Base-by-base conservation (phyloP, 805 yeast species). In the Wickerhamiella parazyma region DNA sequence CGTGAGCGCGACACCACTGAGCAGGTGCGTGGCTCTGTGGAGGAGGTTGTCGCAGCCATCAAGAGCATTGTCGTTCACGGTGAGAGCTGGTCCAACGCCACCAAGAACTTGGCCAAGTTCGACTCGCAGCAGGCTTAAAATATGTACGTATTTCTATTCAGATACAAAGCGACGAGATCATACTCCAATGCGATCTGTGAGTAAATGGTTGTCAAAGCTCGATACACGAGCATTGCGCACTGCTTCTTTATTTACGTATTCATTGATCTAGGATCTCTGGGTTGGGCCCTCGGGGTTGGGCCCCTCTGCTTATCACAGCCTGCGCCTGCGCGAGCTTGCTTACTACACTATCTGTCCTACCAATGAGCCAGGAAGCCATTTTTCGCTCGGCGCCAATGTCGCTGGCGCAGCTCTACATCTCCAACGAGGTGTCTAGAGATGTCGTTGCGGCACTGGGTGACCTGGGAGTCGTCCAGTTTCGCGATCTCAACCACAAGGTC, bases 1-100 rank as follows among this genome's bases (percentile, higher is more conserved):
- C 84, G 98, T 73, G 97, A 89, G 67, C 83, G 98, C 71, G 98
- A 89, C 65, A 73, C 94, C 45, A 91, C 97, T 28, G 80, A 78
- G 62, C 98, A 89, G 71, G 95, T 87, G 40, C 84, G 98, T 72
- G 98, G 97, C 50, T 67, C 83, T 12, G 72, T 79, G 46, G 78
- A 73, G 43, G 86, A 77, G 16, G 73, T 81, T 45, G 70, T 83
- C 52, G 71, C 68, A 42, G 66, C 96, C 40, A 76, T 89, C 54
- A 75, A 76, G 63, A 72, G 68, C 24, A 75, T 89, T 61, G 79
- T 91, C 45, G 78, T 80, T 61, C 72, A 72, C 42, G 87, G 84
- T 50, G 71, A 63, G 40, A 55, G 83, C 16, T 89, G 98, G 98
- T 75, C 70, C 35, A 84, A 83, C 61, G 95, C 93, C 55, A 86